Evolutionary conservation across 805 yeast species (phyloP), one percentile per base, ranked within the genome.

Genomic region (Saccharomyces eubayanus): DNA sequence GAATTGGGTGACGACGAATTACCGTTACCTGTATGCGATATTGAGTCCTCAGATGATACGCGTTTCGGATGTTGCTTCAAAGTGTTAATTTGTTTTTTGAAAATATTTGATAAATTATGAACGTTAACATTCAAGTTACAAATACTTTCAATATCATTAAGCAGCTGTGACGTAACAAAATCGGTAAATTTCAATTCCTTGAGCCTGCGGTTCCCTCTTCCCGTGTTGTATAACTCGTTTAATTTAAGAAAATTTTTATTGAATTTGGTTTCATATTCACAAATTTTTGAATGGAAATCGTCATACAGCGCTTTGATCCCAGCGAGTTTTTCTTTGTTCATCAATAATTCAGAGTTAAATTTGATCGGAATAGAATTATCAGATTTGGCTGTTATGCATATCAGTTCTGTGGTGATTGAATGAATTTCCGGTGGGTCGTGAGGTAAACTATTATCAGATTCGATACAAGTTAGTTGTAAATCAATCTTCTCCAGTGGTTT

Each of bases 331-430:
- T 57, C 55, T n/a, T 59, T 53, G 36, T 63, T 58, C 31, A 62
- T 40, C n/a, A 70, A 56, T 11, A 67, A 47, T 45, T 64, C 68
- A 1, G 69, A 53, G n/a, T 72, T 70, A 11, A 75, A 51, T 47
- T 67, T 67, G 11, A 75, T 60, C 12, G 79, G 78, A 28, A 75
- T 71, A 2, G 73, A 65, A 27, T 62, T 54, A 6, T 58, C 61
- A 0, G 76, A 71, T 50, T 53, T 65, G 4, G 63, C 62, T 12
- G 73, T 72, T 11, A 71, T 56, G n/a, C 62, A 65, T 2, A 71
- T 28, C 30, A 73, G 56, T 28, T 63, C 67, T 3, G 70, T 61
- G 0, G 57, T 43, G 2, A 71, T 58, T 3, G 61, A 46, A 21
- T 58, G 59, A 28, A 70, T 53, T 28, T 61, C 62, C 5, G 73